Conservation (phyloP, 345 rosid genomes). For the Linum tenue region DNA sequence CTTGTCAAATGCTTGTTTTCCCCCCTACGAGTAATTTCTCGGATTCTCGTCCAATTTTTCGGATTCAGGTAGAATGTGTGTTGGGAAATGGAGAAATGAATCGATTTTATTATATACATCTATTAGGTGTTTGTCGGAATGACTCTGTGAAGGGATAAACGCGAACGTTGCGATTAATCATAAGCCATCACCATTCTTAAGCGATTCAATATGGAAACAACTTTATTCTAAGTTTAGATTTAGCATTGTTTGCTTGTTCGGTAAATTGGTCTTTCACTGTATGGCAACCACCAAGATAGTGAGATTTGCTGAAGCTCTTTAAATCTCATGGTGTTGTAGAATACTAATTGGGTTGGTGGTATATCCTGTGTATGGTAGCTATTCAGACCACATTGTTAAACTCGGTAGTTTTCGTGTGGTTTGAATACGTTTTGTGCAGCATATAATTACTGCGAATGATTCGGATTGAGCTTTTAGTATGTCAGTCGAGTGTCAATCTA, state of each 20-base stretch:
- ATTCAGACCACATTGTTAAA: no score
- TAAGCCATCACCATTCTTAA: not conserved
- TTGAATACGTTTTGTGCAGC: no score
- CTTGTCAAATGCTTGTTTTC: no score
- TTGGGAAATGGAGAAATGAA: not conserved
- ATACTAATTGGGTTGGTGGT: no score
- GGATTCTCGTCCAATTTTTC: not conserved
- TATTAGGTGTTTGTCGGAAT: not conserved
- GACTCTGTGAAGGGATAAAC: not conserved
- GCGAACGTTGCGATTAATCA: not conserved
- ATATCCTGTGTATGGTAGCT: no score
- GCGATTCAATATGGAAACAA: not conserved
- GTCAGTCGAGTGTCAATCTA: no score
- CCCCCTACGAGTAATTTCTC: not conserved
- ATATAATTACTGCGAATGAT: no score
- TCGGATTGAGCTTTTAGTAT: no score
- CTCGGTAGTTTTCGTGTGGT: no score
- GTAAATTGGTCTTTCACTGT: not conserved
- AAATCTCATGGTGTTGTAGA: no score
- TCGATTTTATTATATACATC: not conserved
- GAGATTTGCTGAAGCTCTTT: no score
- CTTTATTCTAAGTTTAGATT: not conserved
- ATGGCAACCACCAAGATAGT: no score
- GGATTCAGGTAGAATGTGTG: not conserved
- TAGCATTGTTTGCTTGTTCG: not conserved